These are phyloP conservation scores for Agaricus sinodeliciosus DNA, from an alignment of 768 basidiomycete genomes.

Conservation along the genomic window DNA sequence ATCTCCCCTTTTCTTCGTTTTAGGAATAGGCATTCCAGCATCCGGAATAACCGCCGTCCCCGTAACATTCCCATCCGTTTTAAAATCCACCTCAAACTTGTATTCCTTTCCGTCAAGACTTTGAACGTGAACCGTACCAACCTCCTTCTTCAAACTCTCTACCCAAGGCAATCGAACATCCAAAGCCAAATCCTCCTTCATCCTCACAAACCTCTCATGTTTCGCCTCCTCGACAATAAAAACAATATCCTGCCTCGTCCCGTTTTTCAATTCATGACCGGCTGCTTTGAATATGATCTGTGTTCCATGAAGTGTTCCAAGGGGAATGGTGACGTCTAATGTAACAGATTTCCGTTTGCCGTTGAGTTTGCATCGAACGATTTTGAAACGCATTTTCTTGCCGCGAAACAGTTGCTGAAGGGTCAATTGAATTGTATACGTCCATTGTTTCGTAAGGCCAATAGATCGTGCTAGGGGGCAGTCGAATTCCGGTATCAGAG, in stretches of 20 bases:
- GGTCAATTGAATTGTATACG: constrained; percentile 52
- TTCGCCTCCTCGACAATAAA: constrained; percentile 57
- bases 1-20: constrained; percentile 47
- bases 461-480: constrained; percentile 34
- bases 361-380: constrained; percentile 47
- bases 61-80: constrained; percentile 40
- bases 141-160: constrained; percentile 41
- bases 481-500: constrained; percentile 3
- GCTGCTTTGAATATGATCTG: constrained; percentile 51
- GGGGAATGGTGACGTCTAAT: constrained; percentile 52
- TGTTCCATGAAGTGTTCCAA: constrained; percentile 58
- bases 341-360: constrained; percentile 49
- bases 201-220: constrained; percentile 52
- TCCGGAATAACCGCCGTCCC: constrained; percentile 46
- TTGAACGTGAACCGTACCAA: constrained; percentile 42
- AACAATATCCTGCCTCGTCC: constrained; percentile 55
- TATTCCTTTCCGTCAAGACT: constrained; percentile 54
- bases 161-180: constrained; percentile 52
- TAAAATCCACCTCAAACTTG: constrained; percentile 43
- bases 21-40: constrained; percentile 59
- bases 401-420: constrained; percentile 62
- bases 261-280: constrained; percentile 56
- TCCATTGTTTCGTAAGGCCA: constrained; percentile 51
- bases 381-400: constrained; percentile 47
- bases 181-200: constrained; percentile 50